Evolutionary conservation across 2,329 filamentous ascomycete species (phyloP).

Genomic region (Tricladium varicosporioides): DNA sequence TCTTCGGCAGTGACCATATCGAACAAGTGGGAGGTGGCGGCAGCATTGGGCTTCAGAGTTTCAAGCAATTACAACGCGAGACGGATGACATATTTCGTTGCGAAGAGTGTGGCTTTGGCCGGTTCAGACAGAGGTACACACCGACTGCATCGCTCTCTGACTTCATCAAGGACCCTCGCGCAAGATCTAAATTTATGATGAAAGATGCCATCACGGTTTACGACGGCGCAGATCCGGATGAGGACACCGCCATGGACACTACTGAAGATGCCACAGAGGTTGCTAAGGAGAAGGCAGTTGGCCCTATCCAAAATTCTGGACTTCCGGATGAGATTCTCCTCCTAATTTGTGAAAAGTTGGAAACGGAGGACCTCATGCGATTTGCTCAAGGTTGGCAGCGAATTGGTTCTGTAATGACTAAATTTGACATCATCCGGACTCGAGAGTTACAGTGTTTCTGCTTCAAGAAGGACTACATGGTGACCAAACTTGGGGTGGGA

Average conservation of each 20-base stretch:
- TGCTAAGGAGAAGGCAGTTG: too few relatives aligned
- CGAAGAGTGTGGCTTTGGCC: conserved; percentile 23
- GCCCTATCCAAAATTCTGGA: conserved; percentile 23
- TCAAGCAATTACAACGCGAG: conserved; percentile 15
- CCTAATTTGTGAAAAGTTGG: conserved; percentile 34
- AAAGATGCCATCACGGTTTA: too few relatives aligned
- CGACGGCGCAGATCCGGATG: too few relatives aligned
- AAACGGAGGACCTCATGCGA: conserved; percentile 21
- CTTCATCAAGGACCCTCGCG: too few relatives aligned
- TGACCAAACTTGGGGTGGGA: conserved; percentile 43
- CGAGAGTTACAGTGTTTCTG: conserved; percentile 48
- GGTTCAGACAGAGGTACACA: too few relatives aligned
- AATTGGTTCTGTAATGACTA: conserved; percentile 16
- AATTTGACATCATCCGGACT: conserved; percentile 25
- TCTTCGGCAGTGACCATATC: conserved; percentile 47
- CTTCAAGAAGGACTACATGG: conserved; percentile 41
- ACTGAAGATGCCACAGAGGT: too few relatives aligned
- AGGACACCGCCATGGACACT: too few relatives aligned
- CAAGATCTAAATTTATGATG: too few relatives aligned
- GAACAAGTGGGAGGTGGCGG: conserved; percentile 38
- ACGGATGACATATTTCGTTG: conserved; percentile 23
- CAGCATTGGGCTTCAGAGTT: conserved; percentile 29
- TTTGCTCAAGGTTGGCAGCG: conserved; percentile 23
- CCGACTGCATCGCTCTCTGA: too few relatives aligned
- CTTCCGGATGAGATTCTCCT: conserved; percentile 44